Evolutionary conservation across 164 flowering plant species (phyloP).

Genomic region (Aristolochia fimbriata): DNA sequence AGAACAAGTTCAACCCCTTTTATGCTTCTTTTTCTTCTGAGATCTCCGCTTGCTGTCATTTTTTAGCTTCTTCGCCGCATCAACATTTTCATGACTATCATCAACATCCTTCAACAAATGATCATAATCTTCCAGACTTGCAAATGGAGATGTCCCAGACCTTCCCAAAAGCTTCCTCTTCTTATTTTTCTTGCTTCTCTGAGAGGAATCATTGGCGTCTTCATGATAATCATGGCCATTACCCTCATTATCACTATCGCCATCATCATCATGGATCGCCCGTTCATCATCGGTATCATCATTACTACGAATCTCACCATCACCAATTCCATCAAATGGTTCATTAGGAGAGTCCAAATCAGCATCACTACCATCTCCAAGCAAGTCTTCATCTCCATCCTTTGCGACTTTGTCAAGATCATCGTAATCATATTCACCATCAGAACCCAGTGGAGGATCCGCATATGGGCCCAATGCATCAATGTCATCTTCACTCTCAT

Average conservation of each 20-base stretch:
- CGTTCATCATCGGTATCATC: conserved; percentile 1
- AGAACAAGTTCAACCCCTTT: background rate
- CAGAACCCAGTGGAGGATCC: conserved; percentile 22
- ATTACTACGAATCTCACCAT: conserved; percentile 13
- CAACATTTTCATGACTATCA: conserved; percentile 7
- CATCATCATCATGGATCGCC: conserved; percentile 20
- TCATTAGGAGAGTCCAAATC: conserved; percentile 38
- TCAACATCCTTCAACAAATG: conserved; percentile 41
- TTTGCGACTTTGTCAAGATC: conserved; percentile 56
- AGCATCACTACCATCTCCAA: conserved; percentile 54
- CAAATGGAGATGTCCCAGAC: conserved; percentile 64
- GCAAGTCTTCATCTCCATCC: conserved; percentile 77
- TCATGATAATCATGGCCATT: background rate
- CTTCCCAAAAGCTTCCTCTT: conserved; percentile 33
- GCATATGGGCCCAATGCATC: conserved; percentile 51
- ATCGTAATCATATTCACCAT: conserved; percentile 75
- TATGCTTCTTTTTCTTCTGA: conserved; percentile 4
- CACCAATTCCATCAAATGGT: conserved; percentile 27
- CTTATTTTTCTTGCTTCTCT: conserved; percentile 19
- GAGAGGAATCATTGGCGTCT: conserved; percentile 5
- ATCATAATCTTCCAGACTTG: conserved; percentile 77
- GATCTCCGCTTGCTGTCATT: background rate
- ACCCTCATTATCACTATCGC: conserved; percentile 13
- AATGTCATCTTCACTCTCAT: conserved; percentile 89
- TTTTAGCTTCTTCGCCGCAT: conserved; percentile 2